These are phyloP conservation scores for Chalaropsis ovoidea DNA, from an alignment of 2,329 filamentous ascomycete species.

Conservation along the genomic window DNA sequence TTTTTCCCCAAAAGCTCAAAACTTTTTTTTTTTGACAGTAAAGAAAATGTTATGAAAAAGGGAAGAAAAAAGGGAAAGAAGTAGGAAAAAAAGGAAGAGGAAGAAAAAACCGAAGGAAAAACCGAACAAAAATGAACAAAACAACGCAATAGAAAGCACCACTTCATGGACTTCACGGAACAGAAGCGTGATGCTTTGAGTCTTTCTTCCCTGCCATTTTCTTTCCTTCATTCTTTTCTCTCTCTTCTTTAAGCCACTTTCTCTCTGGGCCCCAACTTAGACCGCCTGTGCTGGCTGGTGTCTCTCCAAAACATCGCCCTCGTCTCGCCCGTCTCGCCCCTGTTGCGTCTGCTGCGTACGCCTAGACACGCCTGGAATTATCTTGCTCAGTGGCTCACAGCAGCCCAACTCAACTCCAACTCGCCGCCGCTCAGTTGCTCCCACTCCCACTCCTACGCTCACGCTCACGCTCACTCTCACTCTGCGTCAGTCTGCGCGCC, in stretches of 20 bases:
- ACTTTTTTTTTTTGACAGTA: not conserved
- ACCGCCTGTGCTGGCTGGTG: too few relatives aligned
- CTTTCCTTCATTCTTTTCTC: too few relatives aligned
- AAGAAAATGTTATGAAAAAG: not conserved
- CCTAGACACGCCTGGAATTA: too few relatives aligned
- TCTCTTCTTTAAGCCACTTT: too few relatives aligned
- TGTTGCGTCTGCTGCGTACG: not conserved
- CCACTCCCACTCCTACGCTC: not conserved
- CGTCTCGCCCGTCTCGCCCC: not conserved
- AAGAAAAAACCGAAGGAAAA: too few relatives aligned
- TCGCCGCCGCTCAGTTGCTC: not conserved
- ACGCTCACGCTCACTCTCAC: not conserved
- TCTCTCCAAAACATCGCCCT: not conserved
- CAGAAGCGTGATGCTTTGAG: not conserved
- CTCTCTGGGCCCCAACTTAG: too few relatives aligned
- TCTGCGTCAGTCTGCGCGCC: too few relatives aligned
- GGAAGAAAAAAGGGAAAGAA: too few relatives aligned
- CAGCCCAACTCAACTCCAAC: not conserved
- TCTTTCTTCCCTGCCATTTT: too few relatives aligned
- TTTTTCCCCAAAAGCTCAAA: not conserved
- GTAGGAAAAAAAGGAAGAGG: not conserved
- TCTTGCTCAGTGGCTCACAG: too few relatives aligned
- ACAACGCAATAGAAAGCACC: not conserved
- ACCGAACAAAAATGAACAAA: not conserved
- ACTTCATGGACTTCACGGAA: not conserved